Evolutionary conservation across 305 asterid genomes (phyloP), one percentile per base, ranked within the genome.

Genomic region (Caryopteris hybrid): DNA sequence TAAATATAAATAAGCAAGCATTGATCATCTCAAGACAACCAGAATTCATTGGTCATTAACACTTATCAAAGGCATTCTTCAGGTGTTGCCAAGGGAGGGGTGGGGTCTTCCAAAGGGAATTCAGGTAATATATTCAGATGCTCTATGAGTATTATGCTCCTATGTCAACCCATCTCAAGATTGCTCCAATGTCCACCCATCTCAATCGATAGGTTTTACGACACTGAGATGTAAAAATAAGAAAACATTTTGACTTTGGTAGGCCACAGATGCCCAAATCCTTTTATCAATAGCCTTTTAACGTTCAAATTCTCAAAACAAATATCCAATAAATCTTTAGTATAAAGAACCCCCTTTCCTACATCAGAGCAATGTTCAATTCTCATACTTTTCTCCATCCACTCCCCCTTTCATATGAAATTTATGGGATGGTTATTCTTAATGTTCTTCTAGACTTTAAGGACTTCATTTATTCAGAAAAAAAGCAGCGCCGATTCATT

Each of bases 1-100:
- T 48, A 39, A 47, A 43, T 2, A 71, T 17, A 39, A 29, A 72
- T 20, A 36, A 71, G 27, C 43, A 41, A 54, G 72, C 12, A 47
- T 12, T 41, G 16, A 21, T 38, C 42, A 14, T 55, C 47, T 62
- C 61, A 14, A 59, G 41, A 73, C 34, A 43, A 74, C 53, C 33
- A 67, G 25, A 16, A n/a, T n/a, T n/a, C n/a, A n/a, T n/a, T n/a
- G n/a, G n/a, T n/a, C n/a, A n/a, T n/a, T n/a, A n/a, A n/a, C 9
- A 8, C 41, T 51, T 22, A 45, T 23, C 7, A 36, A 36, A 36
- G 8, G 10, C 13, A 38, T 34, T 54, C 33, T 31, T 43, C 14
- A 45, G 60, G 23, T 54, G 25, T 16, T 2, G 4, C 36, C 17
- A 3, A 16, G 64, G 20, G 31, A 42, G 38, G 7, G 39, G 64